These are phyloP conservation scores for Erysimum cheiri DNA, from an alignment of 441 rosid species.

Conservation along the genomic window DNA sequence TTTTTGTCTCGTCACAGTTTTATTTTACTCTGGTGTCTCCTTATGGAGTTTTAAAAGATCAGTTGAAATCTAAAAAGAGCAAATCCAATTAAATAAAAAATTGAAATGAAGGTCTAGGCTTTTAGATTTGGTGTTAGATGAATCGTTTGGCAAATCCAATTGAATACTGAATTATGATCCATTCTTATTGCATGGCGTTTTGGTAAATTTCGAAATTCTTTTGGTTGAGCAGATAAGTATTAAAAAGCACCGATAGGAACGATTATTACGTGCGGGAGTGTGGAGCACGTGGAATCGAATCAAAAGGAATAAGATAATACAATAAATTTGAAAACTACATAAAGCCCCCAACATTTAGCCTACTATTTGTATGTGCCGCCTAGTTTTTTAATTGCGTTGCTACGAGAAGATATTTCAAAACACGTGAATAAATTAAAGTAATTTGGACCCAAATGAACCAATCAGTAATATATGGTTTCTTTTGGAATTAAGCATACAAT, in stretches of 20 bases:
- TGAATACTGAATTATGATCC: too few relatives aligned
- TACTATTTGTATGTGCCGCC: too few relatives aligned
- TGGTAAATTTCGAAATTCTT: too few relatives aligned
- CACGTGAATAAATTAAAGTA: too few relatives aligned
- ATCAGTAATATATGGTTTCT: neutral
- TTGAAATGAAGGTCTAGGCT: neutral
- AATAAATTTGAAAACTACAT: neutral
- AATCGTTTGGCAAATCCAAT: too few relatives aligned
- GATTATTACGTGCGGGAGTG: neutral
- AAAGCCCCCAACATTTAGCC: neutral
- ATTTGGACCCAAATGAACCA: neutral
- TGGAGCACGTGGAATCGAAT: neutral
- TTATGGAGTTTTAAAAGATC: neutral
- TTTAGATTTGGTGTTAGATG: neutral
- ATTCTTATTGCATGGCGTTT: too few relatives aligned
- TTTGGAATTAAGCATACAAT: too few relatives aligned
- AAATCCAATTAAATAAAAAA: too few relatives aligned
- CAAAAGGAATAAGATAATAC: too few relatives aligned
- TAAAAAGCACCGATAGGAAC: neutral
- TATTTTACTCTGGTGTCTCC: neutral
- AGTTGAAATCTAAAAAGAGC: neutral
- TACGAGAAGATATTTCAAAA: too few relatives aligned
- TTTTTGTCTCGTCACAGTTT: conserved; percentile 14
- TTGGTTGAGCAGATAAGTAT: too few relatives aligned
- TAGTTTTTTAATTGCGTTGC: too few relatives aligned